phyloP scores from a whole-genome alignment of 768 basidiomycete genomes.

The Psilocybe cubensis region DNA sequence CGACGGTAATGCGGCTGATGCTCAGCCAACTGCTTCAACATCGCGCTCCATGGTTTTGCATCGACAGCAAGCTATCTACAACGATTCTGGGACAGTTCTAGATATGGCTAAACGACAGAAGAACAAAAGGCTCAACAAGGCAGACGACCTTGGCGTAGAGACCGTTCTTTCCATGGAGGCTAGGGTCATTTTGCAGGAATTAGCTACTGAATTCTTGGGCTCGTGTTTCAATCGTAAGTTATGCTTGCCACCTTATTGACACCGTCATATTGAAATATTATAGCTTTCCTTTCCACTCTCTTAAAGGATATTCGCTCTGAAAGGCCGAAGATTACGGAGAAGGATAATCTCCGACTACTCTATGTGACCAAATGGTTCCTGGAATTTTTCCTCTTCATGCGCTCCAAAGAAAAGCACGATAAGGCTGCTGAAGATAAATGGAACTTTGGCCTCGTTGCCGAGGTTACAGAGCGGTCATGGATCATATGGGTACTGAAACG shows the following conservation, averaged over 20 bases:
- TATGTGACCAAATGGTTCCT: slow-evolving; percentile 91
- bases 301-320: slow-evolving; percentile 95
- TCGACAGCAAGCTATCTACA: slow-evolving; percentile 78
- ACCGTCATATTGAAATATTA: background rate
- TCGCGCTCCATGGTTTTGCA: slow-evolving; percentile 77
- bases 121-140: slow-evolving; percentile 58
- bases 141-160: slow-evolving; percentile 69
- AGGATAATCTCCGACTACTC: slow-evolving; percentile 89
- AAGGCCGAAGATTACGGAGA: slow-evolving; percentile 90
- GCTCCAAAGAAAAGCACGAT: slow-evolving; percentile 39
- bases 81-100: slow-evolving; percentile 68
- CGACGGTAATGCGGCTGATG: slow-evolving; percentile 25
- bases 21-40: slow-evolving; percentile 27
- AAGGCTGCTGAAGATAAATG: slow-evolving; percentile 41
- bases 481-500: slow-evolving; percentile 90
- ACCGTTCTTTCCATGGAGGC: slow-evolving; percentile 74
- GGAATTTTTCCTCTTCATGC: slow-evolving; percentile 79
- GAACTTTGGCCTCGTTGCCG: slow-evolving; percentile 77
- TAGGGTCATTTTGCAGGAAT: slow-evolving; percentile 60
- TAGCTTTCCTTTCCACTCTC: slow-evolving; percentile 85
- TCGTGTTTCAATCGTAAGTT: slow-evolving; percentile 88
- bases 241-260: slow-evolving; percentile 7
- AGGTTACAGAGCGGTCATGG: slow-evolving; percentile 85
- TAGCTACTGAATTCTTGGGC: slow-evolving; percentile 77
- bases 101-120: slow-evolving; percentile 70